Evolutionary conservation across 2,329 filamentous ascomycete species (phyloP).

Genomic region (Penicillium oxalicum): DNA sequence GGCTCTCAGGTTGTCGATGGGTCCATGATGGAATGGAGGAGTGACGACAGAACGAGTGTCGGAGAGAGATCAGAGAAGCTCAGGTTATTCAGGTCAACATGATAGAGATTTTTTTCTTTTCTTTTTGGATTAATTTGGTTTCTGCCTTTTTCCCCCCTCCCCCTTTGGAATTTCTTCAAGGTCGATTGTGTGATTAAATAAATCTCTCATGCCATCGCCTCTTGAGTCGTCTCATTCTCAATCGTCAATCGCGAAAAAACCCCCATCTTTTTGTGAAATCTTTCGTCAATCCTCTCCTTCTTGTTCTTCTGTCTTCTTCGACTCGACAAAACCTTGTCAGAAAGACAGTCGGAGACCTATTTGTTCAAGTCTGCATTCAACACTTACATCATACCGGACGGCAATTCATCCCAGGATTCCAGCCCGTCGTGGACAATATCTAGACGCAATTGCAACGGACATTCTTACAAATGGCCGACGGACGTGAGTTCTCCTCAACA

Average conservation of each 20-base stretch:
- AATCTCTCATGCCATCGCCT: constrained; percentile 4
- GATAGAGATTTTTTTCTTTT: background rate
- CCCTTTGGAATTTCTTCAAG: constrained; percentile 3
- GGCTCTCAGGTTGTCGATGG: constrained; percentile 10
- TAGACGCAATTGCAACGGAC: constrained; percentile 1
- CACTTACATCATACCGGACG: no score
- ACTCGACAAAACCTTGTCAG: no score
- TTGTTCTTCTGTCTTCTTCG: background rate
- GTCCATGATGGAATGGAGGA: constrained; percentile 4
- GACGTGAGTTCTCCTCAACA: constrained; percentile 40
- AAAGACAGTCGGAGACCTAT: no score
- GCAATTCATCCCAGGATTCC: no score
- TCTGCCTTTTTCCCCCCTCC: constrained; percentile 1
- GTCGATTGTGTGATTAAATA: constrained; percentile 1
- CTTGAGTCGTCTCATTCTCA: no score
- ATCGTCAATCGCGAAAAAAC: no score
- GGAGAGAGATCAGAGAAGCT: no score
- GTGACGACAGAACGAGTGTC: no score
- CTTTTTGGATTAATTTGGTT: constrained; percentile 8
- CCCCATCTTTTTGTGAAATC: no score
- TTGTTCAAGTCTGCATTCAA: no score
- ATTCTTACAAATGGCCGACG: constrained; percentile 47
- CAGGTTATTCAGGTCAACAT: no score
- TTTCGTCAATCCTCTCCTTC: background rate
- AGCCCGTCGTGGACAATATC: no score